Conservation (phyloP, 106 monocot species). For the Dioscorea alata region DNA sequence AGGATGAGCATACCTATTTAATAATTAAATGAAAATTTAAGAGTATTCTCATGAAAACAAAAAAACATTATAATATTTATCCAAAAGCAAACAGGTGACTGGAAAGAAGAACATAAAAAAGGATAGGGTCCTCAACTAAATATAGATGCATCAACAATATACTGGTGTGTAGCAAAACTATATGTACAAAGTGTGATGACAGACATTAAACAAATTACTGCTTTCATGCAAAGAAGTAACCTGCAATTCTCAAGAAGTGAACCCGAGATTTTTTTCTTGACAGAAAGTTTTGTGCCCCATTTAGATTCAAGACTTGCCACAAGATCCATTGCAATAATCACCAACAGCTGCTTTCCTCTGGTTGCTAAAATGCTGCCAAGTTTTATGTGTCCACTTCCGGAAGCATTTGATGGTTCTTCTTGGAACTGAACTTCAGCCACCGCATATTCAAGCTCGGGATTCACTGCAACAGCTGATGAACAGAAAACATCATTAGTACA, state of each 20-base stretch:
- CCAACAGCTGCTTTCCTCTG: conserved; percentile 34
- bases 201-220: not conserved
- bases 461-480: conserved; percentile 91
- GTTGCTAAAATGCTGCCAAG: conserved; percentile 40
- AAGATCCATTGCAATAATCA: conserved; percentile 83
- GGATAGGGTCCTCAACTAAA: not conserved
- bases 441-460: conserved; percentile 66
- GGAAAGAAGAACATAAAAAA: not conserved
- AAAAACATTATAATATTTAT: conserved; percentile 1
- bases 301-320: conserved; percentile 78
- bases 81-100: not conserved
- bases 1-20: conserved; percentile 83
- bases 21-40: too few species aligned
- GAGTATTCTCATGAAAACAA: not conserved
- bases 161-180: not conserved
- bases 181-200: not conserved
- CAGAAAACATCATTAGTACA: conserved; percentile 4
- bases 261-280: conserved; percentile 70
- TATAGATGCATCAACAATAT: not conserved
- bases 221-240: conserved; percentile 20
- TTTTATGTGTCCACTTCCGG: conserved; percentile 26
- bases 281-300: conserved; percentile 62
- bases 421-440: conserved; percentile 55
- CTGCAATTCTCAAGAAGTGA: conserved; percentile 81
- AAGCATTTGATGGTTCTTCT: conserved; percentile 22